Base-by-base conservation (phyloP, 495 filamentous ascomycete species). In the Stereocaulon alpinum region DNA sequence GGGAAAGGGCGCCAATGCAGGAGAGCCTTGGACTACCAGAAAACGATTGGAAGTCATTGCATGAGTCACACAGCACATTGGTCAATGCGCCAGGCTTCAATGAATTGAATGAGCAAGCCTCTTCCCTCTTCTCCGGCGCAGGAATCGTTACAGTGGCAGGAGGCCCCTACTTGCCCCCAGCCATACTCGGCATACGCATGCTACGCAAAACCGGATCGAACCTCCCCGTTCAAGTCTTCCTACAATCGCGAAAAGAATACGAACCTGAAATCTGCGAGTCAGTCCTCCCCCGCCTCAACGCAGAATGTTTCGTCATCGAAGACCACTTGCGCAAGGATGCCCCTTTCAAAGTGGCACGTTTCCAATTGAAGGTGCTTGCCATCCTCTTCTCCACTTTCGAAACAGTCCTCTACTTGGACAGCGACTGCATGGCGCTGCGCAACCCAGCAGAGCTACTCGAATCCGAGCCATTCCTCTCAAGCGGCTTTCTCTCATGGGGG, bases 391-490 rank as follows among this genome's bases (percentile, higher is more conserved):
- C 80, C 0, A 76, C 77, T 10, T 86, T 84, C 53, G 75, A 82
- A 66, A 71, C 80, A 56, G 71, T 86, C 3, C 74, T 86, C 30
- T 84, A 81, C 71, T 77, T 85, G 70, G 83, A 86, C 63, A 76
- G 78, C 40, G 82, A 85, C 62, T 73, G 70, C 59, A 78, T 85
- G 49, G 77, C 82, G 10, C 63, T 83, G 17, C 69, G 72, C 14
- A 73, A 77, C 45, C 82, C 82, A 0, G 76, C 77, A 42, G 62
- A 71, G 2, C 66, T 85, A 10, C 75, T 86, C 29, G 62, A 68
- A 24, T 63, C 74, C 11, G 75, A 80, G 43, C 78, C 82, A 0
- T 85, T 79, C 65, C 68, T 64, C 3, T 75, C 74, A 9, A 70
- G 72, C 0, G 81, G 81, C 0, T 64, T 86, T 45, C 75, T 85